Conservation (phyloP, 768 basidiomycete species). For the Cystobasidium tubakii region DNA sequence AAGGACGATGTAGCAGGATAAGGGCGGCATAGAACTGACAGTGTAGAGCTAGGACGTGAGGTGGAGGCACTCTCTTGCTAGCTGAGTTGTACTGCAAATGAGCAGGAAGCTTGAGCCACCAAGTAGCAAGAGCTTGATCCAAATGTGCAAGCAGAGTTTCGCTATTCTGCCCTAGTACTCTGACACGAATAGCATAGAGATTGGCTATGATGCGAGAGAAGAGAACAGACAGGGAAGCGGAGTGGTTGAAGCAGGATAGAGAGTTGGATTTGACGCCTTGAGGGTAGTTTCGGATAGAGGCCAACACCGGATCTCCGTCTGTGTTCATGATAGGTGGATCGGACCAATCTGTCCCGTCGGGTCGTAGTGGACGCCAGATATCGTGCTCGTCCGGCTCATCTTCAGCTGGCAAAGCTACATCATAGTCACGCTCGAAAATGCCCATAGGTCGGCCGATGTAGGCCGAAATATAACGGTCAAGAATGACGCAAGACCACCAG, state of each 20-base stretch:
- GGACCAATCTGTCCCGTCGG: constrained; percentile 45
- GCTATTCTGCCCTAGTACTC: constrained; percentile 44
- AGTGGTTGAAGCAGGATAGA: constrained; percentile 47
- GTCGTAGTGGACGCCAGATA: constrained; percentile 46
- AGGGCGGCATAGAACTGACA: constrained; percentile 48
- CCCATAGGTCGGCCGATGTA: constrained; percentile 45
- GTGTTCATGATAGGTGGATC: constrained; percentile 36
- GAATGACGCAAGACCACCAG: constrained; percentile 47
- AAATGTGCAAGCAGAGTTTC: constrained; percentile 44
- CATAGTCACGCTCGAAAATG: constrained; percentile 48
- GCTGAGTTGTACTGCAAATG: constrained; percentile 45
- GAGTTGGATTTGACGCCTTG: constrained; percentile 38
- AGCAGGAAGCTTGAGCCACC: constrained; percentile 47
- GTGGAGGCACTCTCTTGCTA: constrained; percentile 44
- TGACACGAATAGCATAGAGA: constrained; percentile 47
- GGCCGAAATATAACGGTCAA: constrained; percentile 41
- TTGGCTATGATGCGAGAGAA: constrained; percentile 47
- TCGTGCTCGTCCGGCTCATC: constrained; percentile 49
- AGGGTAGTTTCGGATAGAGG: constrained; percentile 30
- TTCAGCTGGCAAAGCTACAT: constrained; percentile 47
- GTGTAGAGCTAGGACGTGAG: constrained; percentile 47
- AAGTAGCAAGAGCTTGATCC: constrained; percentile 47
- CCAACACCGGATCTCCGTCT: constrained; percentile 28
- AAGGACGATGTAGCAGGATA: constrained; percentile 48
- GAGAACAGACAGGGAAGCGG: constrained; percentile 44